Evolutionary conservation across 2,329 filamentous ascomycete genomes (phyloP), one percentile per base, ranked within the genome.

Genomic region (Trichocomaceae sp.): DNA sequence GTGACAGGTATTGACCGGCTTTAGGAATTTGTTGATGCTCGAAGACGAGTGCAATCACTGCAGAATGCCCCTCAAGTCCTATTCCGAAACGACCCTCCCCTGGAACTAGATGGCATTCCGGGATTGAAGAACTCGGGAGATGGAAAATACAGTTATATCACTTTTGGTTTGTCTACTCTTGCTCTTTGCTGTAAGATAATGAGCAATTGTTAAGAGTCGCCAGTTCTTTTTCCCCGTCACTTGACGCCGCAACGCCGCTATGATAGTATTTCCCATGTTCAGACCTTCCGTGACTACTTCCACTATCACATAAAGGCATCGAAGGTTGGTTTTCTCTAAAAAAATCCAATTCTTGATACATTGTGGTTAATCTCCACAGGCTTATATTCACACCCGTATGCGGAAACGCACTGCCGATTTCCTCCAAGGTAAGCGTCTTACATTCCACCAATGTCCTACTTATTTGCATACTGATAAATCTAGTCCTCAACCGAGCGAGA

Each of bases 281-380:
- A 99, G 76, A 99, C 93, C 13, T 99, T 99, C 88, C 88, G 93
- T 62, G 93, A 99, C 70, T 99, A 99, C 75, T 99, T 99, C 80
- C 93, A 99, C 74, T 99, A 99, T 73, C 93, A 99, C 75, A 99
- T 99, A 76, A 99, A 99, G 77, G 95, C 93, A 29, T 96, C 91
- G 59, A 99, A 99, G 80, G 83, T 84, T 71, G 51, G 41, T n/a
- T 20, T 50, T 44, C 3, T 13, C 22, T 13, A 17, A 29, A 9
- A 29, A 9, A 29, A 5, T 57, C 17, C 4, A 22, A 23, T 17
- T n/a, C 29, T 41, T 46, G 15, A 55, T 55, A 29, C n/a, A 35
- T 61, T 51, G 47, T 26, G 37, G 41, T 50, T 47, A 55, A 54
- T 29, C 46, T 22, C 13, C 12, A 6, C 60, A 85, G 83, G 93